A percentile compares a stretch with the other conserved stretches of the same genome.
Conservation (phyloP, 768 basidiomycete species). For the Lactarius sanguifluus region DNA sequence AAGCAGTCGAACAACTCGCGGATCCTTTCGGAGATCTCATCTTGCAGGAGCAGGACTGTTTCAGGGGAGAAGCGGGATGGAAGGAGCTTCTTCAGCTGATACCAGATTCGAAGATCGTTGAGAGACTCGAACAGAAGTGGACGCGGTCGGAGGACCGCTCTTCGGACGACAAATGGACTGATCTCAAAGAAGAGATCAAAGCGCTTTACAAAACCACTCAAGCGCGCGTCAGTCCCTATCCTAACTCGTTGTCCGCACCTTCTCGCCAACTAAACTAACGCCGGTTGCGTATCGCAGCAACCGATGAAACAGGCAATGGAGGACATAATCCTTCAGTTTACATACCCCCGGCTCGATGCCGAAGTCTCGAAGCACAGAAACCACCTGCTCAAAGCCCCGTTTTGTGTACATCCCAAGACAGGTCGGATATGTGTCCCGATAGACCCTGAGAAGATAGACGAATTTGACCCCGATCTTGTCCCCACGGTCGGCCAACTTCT, state of each 20-base stretch:
- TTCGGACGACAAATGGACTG: slow-evolving; percentile 75
- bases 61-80: slow-evolving; percentile 66
- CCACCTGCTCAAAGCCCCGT: slow-evolving; percentile 96
- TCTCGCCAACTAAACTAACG: not conserved
- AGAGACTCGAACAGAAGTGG: slow-evolving; percentile 60
- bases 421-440: slow-evolving; percentile 95
- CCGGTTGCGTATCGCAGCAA: slow-evolving; percentile 32
- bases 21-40: slow-evolving; percentile 64
- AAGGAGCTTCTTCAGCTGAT: slow-evolving; percentile 72
- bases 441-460: slow-evolving; percentile 68
- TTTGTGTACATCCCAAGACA: slow-evolving; percentile 95
- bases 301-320: slow-evolving; percentile 57
- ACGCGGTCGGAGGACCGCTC: slow-evolving; percentile 46
- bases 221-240: slow-evolving; percentile 37
- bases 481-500: slow-evolving; percentile 88
- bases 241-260: slow-evolving; percentile 3
- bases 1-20: slow-evolving; percentile 49
- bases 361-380: slow-evolving; percentile 98
- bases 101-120: slow-evolving; percentile 56
- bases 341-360: slow-evolving; percentile 93
- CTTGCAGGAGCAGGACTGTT: slow-evolving; percentile 83
- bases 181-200: slow-evolving; percentile 49
- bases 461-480: slow-evolving; percentile 81
- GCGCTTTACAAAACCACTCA: slow-evolving; percentile 34
- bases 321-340: slow-evolving; percentile 90